These are phyloP conservation scores for Fusarium mangiferae DNA, from an alignment of 2,329 filamentous ascomycete species.

Conservation along the genomic window DNA sequence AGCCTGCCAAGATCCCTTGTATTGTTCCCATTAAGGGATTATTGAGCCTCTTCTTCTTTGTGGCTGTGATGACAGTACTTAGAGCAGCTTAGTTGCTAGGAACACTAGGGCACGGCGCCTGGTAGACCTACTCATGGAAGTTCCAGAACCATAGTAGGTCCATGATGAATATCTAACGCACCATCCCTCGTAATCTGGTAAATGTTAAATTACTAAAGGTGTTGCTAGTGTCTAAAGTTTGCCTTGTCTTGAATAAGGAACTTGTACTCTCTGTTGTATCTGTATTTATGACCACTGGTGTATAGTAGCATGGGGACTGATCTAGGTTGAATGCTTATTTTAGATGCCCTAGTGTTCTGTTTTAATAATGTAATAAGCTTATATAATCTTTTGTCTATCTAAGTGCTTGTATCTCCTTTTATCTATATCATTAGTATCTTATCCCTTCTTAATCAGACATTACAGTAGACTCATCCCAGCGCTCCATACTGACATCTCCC, in stretches of 20 bases:
- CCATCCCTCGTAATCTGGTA: no score
- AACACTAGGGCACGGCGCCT: not conserved
- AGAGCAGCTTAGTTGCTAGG: not conserved
- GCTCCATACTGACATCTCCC: not conserved
- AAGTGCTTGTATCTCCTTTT: no score
- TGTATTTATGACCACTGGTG: no score
- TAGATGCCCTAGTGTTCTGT: no score
- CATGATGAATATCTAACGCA: not conserved
- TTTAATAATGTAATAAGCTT: no score
- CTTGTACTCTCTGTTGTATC: no score
- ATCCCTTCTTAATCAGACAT: not conserved
- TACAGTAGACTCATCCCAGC: not conserved
- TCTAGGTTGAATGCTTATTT: no score
- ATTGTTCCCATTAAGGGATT: not conserved
- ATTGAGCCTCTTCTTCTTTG: not conserved
- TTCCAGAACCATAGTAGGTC: not conserved
- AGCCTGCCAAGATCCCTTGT: accelerated
- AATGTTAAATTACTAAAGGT: not conserved
- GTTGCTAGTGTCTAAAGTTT: not conserved
- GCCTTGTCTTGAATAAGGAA: not conserved
- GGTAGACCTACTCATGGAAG: no score
- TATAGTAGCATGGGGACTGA: no score
- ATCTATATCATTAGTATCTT: not conserved
- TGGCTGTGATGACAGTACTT: not conserved
- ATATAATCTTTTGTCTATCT: not conserved